A percentile compares a stretch with the other conserved stretches of the same genome.
Conservation (phyloP, 2,329 filamentous ascomycete species). For the Penicillium digitatum region DNA sequence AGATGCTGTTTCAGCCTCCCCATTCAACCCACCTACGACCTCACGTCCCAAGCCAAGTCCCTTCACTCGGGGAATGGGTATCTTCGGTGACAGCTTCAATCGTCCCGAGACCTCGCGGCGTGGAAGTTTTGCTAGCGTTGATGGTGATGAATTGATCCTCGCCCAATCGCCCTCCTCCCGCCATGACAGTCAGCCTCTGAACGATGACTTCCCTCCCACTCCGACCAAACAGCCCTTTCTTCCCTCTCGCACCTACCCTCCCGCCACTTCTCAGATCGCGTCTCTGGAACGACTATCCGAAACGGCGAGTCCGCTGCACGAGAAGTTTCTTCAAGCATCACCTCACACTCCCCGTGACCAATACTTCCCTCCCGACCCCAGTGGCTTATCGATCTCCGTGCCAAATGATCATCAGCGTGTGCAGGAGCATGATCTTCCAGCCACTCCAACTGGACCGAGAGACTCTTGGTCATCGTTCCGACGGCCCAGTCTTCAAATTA, state of each 20-base stretch:
- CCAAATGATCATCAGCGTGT: constrained; percentile 43
- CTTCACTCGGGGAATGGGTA: constrained; percentile 61
- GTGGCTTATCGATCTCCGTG: constrained; percentile 75
- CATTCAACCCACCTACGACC: constrained; percentile 63
- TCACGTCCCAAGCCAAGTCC: constrained; percentile 62
- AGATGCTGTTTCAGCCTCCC: constrained; percentile 75
- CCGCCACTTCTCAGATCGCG: constrained; percentile 31
- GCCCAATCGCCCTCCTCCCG: constrained; percentile 55
- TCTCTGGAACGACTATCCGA: constrained; percentile 36
- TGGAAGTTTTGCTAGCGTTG: constrained; percentile 74
- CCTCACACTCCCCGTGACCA: constrained; percentile 77
- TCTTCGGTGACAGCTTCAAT: constrained; percentile 57
- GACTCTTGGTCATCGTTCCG: constrained; percentile 58
- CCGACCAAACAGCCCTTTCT: constrained; percentile 67
- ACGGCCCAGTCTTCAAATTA: constrained; percentile 64
- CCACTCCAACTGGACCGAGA: constrained; percentile 71
- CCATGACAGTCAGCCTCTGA: constrained; percentile 54
- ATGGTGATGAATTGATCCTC: constrained; percentile 67
- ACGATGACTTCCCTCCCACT: constrained; percentile 83
- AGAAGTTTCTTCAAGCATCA: constrained; percentile 53
- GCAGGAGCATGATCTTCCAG: constrained; percentile 57
- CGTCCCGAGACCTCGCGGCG: constrained; percentile 51
- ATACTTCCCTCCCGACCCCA: constrained; percentile 73
- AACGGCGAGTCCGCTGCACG: constrained; percentile 49
- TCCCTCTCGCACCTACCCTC: constrained; percentile 36